Evolutionary conservation across 1,284 basidiomycete species (phyloP).

Genomic region (Ganoderma sinense): DNA sequence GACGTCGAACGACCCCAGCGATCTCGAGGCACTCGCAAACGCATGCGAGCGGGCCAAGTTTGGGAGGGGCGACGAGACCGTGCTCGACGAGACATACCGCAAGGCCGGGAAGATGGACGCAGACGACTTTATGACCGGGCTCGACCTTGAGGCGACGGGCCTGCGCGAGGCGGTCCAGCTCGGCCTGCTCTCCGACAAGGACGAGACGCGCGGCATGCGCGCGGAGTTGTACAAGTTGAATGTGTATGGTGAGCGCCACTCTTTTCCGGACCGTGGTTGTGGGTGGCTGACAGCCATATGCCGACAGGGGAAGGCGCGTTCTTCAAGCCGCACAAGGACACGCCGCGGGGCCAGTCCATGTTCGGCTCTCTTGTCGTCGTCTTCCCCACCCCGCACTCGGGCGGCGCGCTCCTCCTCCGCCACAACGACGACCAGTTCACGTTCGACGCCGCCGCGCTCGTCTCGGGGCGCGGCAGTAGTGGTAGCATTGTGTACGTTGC

Average conservation of each 20-base stretch:
- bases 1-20: not conserved
- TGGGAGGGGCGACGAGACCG: constrained; percentile 28
- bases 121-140: not conserved
- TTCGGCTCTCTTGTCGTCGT: constrained; percentile 53
- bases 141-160: constrained; percentile 12
- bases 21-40: not conserved
- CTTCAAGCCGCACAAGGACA: constrained; percentile 53
- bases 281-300: constrained; percentile 9
- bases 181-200: constrained; percentile 6
- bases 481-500: constrained; percentile 43
- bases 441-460: constrained; percentile 42
- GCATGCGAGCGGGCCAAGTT: constrained; percentile 33
- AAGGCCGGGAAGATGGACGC: constrained; percentile 38
- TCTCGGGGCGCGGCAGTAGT: constrained; percentile 25
- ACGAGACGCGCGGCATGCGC: constrained; percentile 13
- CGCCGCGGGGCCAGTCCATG: constrained; percentile 39
- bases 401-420: constrained; percentile 46
- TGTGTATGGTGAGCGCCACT: constrained; percentile 13
- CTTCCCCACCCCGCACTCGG: constrained; percentile 47
- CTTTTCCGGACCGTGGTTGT: constrained; percentile 23
- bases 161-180: constrained; percentile 25
- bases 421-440: constrained; percentile 35
- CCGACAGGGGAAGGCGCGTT: constrained; percentile 41
- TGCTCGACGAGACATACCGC: constrained; percentile 36
- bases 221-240: constrained; percentile 37